Base-by-base conservation (phyloP, 345 rosid genomes). In the Ailanthus altissimus region DNA sequence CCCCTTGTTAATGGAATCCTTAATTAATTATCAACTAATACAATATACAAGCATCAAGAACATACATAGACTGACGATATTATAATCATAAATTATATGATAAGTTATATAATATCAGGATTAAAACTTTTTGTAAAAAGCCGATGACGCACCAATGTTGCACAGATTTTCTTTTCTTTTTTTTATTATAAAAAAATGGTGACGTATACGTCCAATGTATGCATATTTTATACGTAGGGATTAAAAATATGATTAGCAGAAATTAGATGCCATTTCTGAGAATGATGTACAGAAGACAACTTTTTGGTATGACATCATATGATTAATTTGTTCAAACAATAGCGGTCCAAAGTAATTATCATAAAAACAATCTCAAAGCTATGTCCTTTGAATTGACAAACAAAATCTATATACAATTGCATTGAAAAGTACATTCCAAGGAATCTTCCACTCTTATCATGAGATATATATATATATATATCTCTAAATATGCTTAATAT, bases 371-470 rank as follows among this genome's bases (percentile, higher is more conserved):
- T 10, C 15, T 68, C 40, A 13, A 67, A 2, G 5, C 16, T 51
- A 11, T n/a, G 51, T 47, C 43, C 18, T 51, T 51, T 45, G 23
- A 67, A 45, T 13, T 38, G 67, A 63, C 25, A 23, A 67, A 45
- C 8, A 21, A 67, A n/a, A 67, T 1, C 2, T 32, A 21, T 45
- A 46, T 67, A 47, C 10, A 36, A 2, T 36, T 59, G 77, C 5
- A 1, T 8, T 36, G 75, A 54, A 71, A 67, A 53, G 79, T 40
- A 79, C 80, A 45, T 72, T 79, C 78, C 0, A 26, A 80, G 71
- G 86, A 83, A 83, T 83, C 81, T 70, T 70, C 75, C 28, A 12
- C 38, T 67, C 45, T 66, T 8, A 47, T 32, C 38, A 32, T 32
- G 38, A 32, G 1, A 32, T 32, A 32, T 32, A 32, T 32, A 32